Base-by-base conservation (phyloP, 2,329 filamentous ascomycete genomes). In the Hymenotorrendiella dingleyae region DNA sequence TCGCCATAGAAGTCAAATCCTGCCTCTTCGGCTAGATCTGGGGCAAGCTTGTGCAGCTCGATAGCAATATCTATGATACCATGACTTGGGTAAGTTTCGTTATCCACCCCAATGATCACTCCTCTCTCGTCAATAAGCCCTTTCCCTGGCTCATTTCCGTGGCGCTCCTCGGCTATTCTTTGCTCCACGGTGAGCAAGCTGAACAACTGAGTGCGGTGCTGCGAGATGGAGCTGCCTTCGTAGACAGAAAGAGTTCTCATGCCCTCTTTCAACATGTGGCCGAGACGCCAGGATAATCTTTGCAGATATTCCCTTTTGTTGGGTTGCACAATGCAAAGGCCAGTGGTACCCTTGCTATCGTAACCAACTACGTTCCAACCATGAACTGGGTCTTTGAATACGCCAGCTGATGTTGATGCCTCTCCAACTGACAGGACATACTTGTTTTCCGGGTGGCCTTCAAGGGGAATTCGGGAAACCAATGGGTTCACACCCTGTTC, bases 391-490 rank as follows among this genome's bases (percentile, higher is more conserved):
- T 10, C 4, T 2, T 19, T 32, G n/a, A n/a, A n/a, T 2, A 54
- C 41, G 7, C 46, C 45, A 10, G 38, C 22, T 4, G 45, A 46
- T 1, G 3, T 21, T 6, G 8, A 2, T n/a, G 41, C 42, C 21
- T 23, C 32, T 1, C 42, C 34, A 33, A 32, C 30, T 6, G 46
- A 48, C 0, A 41, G 20, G 3, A 56, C 45, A 36, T 54, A 58
- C 33, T 52, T 56, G 24, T 56, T 57, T 27, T 59, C 56, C 16
- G 56, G 56, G 32, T 57, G 55, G 4, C 56, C 54, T 28, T n/a
- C 47, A 3, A 48, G 36, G 12, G 56, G 50, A 20, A 59, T 49
- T 27, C 45, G 46, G 9, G 51, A 49, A 11, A 56, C 37, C 6
- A 19, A 16, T 16, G 33, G 35, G 14, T 24, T 16, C 5, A 22